These are phyloP conservation scores for Termitomyces sp. DNA, from an alignment of 768 basidiomycete genomes.

Conservation along the genomic window DNA sequence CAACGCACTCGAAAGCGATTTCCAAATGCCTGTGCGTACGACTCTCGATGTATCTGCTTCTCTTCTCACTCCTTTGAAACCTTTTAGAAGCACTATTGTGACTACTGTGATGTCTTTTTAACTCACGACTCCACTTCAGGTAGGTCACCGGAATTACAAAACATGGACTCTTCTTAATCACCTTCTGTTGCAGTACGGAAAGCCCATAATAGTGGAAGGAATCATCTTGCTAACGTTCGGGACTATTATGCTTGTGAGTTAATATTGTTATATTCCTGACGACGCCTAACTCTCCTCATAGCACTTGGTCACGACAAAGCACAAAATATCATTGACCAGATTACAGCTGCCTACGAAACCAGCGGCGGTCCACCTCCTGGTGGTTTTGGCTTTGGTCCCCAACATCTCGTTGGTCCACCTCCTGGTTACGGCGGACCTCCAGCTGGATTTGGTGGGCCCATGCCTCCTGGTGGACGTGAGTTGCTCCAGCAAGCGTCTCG, in stretches of 20 bases:
- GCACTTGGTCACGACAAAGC: constrained; percentile 95
- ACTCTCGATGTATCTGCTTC: constrained; percentile 4
- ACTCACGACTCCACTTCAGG: constrained; percentile 95
- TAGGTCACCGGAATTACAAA: constrained; percentile 22
- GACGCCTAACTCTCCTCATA: constrained; percentile 21
- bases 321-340: constrained; percentile 97
- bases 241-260: constrained; percentile 92
- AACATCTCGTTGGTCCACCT: constrained; percentile 64
- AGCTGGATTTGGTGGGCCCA: constrained; percentile 38
- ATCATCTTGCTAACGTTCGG: constrained; percentile 92
- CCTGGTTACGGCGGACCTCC: constrained; percentile 41
- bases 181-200: constrained; percentile 66
- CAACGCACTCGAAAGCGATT: constrained; percentile 4
- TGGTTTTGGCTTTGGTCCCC: constrained; percentile 82
- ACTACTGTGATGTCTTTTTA: constrained; percentile 90
- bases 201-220: constrained; percentile 96
- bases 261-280: not conserved
- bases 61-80: constrained; percentile 3
- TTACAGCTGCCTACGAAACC: constrained; percentile 88
- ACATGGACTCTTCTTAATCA: constrained; percentile 7
- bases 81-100: constrained; percentile 84
- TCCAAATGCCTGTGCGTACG: constrained; percentile 60
- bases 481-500: constrained; percentile 8
- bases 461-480: constrained; percentile 47
- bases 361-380: constrained; percentile 83